Percentiles rank a stretch among this genome's conserved stretches.
Evolutionary conservation across 495 filamentous ascomycete species (phyloP).

Genomic region (Glonium stellatum): DNA sequence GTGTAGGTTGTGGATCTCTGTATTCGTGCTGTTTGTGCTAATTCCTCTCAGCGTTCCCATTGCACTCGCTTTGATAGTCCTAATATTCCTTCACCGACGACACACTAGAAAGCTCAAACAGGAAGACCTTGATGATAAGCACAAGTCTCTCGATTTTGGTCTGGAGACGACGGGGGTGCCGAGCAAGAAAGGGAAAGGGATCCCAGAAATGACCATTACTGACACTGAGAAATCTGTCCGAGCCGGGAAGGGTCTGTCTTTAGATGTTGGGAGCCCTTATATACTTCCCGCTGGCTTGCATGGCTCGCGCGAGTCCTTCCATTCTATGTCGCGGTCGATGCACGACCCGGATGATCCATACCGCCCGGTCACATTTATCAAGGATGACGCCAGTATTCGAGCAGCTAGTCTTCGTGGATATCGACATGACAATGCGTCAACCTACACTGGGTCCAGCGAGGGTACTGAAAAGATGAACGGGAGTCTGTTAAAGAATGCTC

Average conservation of each 20-base stretch:
- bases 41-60: constrained; percentile 62
- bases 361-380: constrained; percentile 57
- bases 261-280: constrained; percentile 79
- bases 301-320: constrained; percentile 73
- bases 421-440: constrained; percentile 55
- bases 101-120: constrained; percentile 62
- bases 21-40: constrained; percentile 26
- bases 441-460: constrained; percentile 50
- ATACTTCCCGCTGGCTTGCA: constrained; percentile 77
- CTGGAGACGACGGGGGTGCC: constrained; percentile 44
- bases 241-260: constrained; percentile 68
- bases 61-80: constrained; percentile 55
- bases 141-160: constrained; percentile 92
- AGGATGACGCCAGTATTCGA: constrained; percentile 40
- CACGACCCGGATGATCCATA: constrained; percentile 75
- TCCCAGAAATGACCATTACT: constrained; percentile 38
- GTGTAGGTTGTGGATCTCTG: constrained; percentile 56
- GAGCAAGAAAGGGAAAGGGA: constrained; percentile 45
- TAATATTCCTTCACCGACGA: constrained; percentile 71
- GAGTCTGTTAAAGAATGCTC: constrained; percentile 56
- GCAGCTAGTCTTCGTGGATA: constrained; percentile 26
- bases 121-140: constrained; percentile 82
- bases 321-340: constrained; percentile 70
- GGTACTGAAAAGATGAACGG: constrained; percentile 52
- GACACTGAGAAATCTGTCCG: constrained; percentile 45